These are phyloP conservation scores for Emericellopsis atlantica DNA, from an alignment of 2,329 filamentous ascomycete species.

Conservation along the genomic window DNA sequence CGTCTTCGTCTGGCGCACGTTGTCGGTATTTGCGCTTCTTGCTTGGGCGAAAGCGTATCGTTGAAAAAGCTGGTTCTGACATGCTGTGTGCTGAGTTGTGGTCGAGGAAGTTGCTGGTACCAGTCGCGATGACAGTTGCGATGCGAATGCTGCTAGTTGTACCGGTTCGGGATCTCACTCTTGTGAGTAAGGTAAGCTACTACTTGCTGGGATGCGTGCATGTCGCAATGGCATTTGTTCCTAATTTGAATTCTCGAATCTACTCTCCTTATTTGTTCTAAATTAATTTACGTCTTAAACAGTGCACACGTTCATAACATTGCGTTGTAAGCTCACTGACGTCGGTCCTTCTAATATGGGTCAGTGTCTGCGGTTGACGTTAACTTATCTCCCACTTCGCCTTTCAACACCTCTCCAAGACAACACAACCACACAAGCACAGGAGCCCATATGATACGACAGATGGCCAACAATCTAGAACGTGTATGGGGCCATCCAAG, in stretches of 20 bases:
- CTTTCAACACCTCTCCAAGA: too few relatives aligned
- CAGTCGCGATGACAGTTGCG: too few relatives aligned
- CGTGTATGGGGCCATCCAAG: neutral
- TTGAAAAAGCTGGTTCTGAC: conserved; percentile 6
- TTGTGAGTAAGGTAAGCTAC: too few relatives aligned
- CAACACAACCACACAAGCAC: neutral
- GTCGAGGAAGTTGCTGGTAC: neutral
- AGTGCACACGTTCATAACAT: too few relatives aligned
- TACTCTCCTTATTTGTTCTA: too few relatives aligned
- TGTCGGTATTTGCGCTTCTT: conserved; percentile 53
- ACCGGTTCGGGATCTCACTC: neutral
- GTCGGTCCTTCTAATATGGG: too few relatives aligned
- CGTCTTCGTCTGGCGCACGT: conserved; percentile 18
- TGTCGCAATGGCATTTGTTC: neutral
- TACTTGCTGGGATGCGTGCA: too few relatives aligned
- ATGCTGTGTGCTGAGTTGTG: neutral
- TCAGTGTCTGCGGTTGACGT: too few relatives aligned
- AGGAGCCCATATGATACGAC: neutral
- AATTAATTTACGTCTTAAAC: too few relatives aligned
- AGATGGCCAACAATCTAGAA: neutral
- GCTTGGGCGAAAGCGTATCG: conserved; percentile 38
- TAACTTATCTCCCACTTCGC: too few relatives aligned
- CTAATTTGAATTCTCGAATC: neutral
- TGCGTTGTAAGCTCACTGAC: too few relatives aligned
- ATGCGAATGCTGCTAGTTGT: neutral